Evolutionary conservation across 768 basidiomycete genomes (phyloP), one percentile per base, ranked within the genome.

Genomic region (Termitomyces sp.): DNA sequence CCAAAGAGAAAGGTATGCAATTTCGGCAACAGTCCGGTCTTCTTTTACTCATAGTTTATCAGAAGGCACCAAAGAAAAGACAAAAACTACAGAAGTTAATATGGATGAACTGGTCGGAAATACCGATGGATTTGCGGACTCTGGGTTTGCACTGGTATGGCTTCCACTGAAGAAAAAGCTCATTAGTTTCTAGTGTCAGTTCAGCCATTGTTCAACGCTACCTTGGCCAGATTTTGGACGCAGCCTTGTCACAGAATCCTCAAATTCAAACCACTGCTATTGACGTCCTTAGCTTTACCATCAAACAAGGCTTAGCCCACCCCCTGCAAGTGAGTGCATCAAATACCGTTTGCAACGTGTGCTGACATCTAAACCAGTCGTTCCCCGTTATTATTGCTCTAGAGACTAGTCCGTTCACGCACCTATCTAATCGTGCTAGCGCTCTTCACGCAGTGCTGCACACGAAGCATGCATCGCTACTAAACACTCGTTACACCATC

Each of bases 31-130:
- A 31, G 27, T 3, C 46, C 32, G 9, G 13, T 16, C 36, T 37
- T 36, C 12, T 55, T 36, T 6, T 29, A 27, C 53, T 58, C 44
- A 64, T 57, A 44, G 32, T 18, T 27, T 49, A 36, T 41, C 59
- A 80, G 73, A 82, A 67, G 69, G 68, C 10, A 59, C 67, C 32
- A 84, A 82, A 58, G 71, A 70, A n/a, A 77, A 76, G 55, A 36
- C 63, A n/a, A 80, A 79, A 56, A 42, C 72, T 24, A 62, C 71
- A 7, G 76, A 83, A 24, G 85, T 98, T 52, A 85, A 95, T 64
- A 94, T 99, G 87, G 88, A 89, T 0, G 93, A 97, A 65, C 77
- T 99, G 9, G 90, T 98, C 4, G 97, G 97, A 0, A 95, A 96
- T 64, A 94, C 94, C 0, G 90, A 94, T 65, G 93, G 89, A 1